Evolutionary conservation across 2,329 filamentous ascomycete species (phyloP).

Genomic region (Gaeumannomyces sp.): DNA sequence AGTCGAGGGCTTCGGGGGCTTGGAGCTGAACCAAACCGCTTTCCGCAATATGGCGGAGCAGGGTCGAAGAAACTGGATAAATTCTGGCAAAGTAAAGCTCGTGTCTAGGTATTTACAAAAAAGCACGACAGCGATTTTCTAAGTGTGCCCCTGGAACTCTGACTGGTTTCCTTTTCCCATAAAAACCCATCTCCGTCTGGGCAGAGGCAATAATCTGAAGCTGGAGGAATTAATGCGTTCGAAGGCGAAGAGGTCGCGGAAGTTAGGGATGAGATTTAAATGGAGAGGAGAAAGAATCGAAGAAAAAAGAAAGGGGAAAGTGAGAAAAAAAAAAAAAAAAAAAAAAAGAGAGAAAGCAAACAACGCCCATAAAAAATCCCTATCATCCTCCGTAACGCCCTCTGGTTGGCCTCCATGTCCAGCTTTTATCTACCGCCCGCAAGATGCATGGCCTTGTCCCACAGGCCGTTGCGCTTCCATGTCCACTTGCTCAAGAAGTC

Average conservation of each 20-base stretch:
- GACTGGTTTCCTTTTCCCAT: not conserved
- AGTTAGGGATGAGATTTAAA: no score
- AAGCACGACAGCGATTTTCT: not conserved
- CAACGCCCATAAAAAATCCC: not conserved
- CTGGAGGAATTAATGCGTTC: no score
- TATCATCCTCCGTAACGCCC: not conserved
- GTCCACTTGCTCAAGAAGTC: slow-evolving; percentile 55
- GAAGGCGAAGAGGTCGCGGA: no score
- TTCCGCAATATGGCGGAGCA: not conserved
- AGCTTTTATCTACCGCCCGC: not conserved
- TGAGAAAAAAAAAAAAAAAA: not conserved
- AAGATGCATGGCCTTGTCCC: slow-evolving; percentile 16
- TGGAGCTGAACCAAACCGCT: no score
- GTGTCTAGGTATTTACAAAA: not conserved
- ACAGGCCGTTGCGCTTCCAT: slow-evolving; percentile 46
- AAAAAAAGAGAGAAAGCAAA: not conserved
- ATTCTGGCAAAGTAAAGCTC: not conserved
- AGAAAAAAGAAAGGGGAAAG: not conserved
- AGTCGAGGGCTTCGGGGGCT: no score
- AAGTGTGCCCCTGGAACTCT: not conserved
- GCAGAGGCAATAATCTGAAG: no score
- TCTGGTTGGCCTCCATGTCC: not conserved
- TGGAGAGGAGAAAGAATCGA: not conserved
- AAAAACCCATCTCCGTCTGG: not conserved
- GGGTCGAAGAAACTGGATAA: not conserved